These are phyloP conservation scores for Cyclocybe cylindracea DNA, from an alignment of 768 basidiomycete genomes.

Conservation along the genomic window DNA sequence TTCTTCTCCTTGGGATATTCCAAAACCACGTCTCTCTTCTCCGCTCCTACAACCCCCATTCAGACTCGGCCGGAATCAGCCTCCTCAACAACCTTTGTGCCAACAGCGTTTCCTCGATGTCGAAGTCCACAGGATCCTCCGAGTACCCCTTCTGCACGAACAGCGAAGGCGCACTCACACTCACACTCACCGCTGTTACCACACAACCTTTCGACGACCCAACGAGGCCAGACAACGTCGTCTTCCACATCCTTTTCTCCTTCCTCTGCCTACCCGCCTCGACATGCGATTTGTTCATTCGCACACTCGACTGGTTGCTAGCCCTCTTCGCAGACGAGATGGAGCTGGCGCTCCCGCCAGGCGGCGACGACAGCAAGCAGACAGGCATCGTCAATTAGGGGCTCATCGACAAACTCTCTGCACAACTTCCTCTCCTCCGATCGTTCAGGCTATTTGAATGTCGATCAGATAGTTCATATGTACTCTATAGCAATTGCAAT, in stretches of 20 bases:
- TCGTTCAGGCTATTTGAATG: too few species aligned
- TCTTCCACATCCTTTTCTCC: conserved; percentile 15
- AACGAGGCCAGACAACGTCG: conserved; percentile 8
- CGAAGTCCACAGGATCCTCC: conserved; percentile 16
- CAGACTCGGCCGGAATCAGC: conserved; percentile 24
- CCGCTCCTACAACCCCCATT: conserved; percentile 18
- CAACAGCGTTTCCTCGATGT: conserved; percentile 34
- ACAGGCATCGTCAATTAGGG: conserved; percentile 4
- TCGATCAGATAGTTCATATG: too few species aligned
- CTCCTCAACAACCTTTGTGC: conserved; percentile 32
- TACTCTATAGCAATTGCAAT: too few species aligned
- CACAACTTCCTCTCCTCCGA: too few species aligned
- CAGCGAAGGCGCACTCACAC: neutral
- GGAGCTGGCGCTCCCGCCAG: conserved; percentile 6
- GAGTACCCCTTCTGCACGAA: neutral
- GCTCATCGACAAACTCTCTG: too few species aligned
- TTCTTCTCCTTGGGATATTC: too few species aligned
- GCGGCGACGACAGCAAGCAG: conserved; percentile 9
- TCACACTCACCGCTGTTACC: neutral
- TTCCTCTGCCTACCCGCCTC: conserved; percentile 11
- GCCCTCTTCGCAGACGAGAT: conserved; percentile 5
- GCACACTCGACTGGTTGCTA: neutral
- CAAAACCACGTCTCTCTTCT: too few species aligned
- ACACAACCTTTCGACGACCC: too few species aligned
- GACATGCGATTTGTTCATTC: conserved; percentile 7